A percentile compares a stretch with the other conserved stretches of the same genome.
Evolutionary conservation across 2,329 filamentous ascomycete species (phyloP).

Genomic region (Fusarium paranaense): DNA sequence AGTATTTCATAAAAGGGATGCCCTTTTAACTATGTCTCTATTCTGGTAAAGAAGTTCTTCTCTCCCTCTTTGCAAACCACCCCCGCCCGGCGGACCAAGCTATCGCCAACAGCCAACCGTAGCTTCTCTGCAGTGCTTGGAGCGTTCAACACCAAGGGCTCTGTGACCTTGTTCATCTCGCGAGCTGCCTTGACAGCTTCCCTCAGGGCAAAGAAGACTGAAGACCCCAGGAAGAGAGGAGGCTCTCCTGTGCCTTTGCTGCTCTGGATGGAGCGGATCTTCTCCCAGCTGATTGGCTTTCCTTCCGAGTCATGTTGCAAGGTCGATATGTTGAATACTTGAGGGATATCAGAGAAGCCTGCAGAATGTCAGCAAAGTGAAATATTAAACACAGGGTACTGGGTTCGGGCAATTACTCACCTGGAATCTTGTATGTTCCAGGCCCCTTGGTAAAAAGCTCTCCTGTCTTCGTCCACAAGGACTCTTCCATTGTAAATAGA

Average conservation of each 20-base stretch:
- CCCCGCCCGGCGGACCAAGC: neutral
- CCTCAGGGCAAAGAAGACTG: constrained; percentile 13
- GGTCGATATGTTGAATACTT: neutral
- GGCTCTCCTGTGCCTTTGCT: neutral
- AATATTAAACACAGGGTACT: too few species aligned
- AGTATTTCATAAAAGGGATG: accelerated
- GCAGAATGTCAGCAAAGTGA: neutral
- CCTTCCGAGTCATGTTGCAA: neutral
- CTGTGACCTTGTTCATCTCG: constrained; percentile 9
- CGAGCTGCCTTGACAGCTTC: constrained; percentile 13
- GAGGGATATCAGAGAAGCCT: neutral
- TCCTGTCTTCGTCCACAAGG: neutral
- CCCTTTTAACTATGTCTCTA: neutral
- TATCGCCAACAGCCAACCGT: neutral
- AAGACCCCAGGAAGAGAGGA: neutral
- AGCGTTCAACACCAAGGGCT: neutral
- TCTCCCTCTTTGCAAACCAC: neutral
- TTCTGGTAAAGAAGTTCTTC: neutral
- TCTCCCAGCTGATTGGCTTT: neutral
- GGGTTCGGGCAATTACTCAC: neutral
- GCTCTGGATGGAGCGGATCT: neutral
- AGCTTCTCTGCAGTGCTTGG: neutral
- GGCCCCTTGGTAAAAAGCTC: neutral
- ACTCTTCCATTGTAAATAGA: neutral
- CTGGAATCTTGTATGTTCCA: neutral